A percentile compares a stretch with the other conserved stretches of the same genome.
These are phyloP conservation scores for Suillus ampliporus DNA, from an alignment of 768 basidiomycete genomes.

Conservation along the genomic window DNA sequence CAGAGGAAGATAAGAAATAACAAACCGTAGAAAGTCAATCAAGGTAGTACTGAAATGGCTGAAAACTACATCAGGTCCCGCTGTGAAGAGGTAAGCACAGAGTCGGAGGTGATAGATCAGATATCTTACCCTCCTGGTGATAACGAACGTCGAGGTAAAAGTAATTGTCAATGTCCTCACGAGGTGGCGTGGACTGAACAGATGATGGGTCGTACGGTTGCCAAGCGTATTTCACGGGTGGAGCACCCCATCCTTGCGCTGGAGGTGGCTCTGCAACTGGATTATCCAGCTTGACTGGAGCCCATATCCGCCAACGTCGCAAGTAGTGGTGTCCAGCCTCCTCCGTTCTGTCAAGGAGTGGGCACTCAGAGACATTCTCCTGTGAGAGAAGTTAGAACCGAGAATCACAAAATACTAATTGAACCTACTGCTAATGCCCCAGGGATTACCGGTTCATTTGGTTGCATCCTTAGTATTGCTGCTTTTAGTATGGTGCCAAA, in stretches of 20 bases:
- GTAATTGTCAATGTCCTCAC: slow-evolving; percentile 23
- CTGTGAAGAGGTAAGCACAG: slow-evolving; percentile 4
- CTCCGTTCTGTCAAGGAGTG: slow-evolving; percentile 3
- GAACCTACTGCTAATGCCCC: slow-evolving; percentile 3
- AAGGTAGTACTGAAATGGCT: slow-evolving; percentile 25
- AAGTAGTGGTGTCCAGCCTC: slow-evolving; percentile 13
- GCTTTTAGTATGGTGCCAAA: background rate
- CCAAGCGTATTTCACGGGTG: slow-evolving; percentile 11
- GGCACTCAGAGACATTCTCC: background rate
- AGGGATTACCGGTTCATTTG: slow-evolving; percentile 2
- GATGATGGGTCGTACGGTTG: slow-evolving; percentile 24
- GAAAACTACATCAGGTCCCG: slow-evolving; percentile 20
- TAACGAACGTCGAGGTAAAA: slow-evolving; percentile 25
- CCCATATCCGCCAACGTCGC: slow-evolving; percentile 13
- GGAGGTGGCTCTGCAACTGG: background rate
- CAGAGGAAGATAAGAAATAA: background rate
- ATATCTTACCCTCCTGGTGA: background rate
- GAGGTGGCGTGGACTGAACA: slow-evolving; percentile 14
- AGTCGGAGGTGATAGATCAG: background rate
- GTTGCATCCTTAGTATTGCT: slow-evolving; percentile 2
- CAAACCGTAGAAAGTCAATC: slow-evolving; percentile 24
- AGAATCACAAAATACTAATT: background rate
- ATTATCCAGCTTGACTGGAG: background rate
- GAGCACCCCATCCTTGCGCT: background rate
- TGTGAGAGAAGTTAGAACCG: background rate